Evolutionary conservation across 352 stramenopile genomes (phyloP), one percentile per base, ranked within the genome.

Genomic region (Phytophthora kernoviae): DNA sequence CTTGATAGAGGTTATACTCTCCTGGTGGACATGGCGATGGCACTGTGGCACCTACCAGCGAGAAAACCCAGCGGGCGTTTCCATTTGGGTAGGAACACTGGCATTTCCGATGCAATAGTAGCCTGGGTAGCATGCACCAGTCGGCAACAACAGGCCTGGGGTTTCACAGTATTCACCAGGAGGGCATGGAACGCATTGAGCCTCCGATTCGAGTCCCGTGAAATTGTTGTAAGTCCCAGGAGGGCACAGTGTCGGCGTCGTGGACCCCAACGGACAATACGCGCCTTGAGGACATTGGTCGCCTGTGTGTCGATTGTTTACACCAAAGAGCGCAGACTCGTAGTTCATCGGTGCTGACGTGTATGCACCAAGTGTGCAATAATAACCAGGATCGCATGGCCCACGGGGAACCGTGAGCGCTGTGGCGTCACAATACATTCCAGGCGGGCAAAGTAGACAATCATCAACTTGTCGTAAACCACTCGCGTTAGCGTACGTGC

Each of bases 351-450:
- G 94, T 12, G 91, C 88, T 1, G 88, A 97, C 0, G 90, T 97
- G 47, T 96, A 97, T 4, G 88, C 91, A 1, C 92, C 91, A 1
- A 81, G 43, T 2, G 82, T 84, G 52, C 94, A 98, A 62, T 97
- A 98, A 58, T 97, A 97, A 0, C 94, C 94, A 14, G 86, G 76
- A 20, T 93, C 84, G 48, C 94, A 98, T 2, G 77, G 83, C 12
- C 84, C 82, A 9, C 79, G 70, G 2, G 88, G 87, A 11, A 75
- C 62, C 1, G 87, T 93, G 27, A 97, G 78, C 0, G 62, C 86
- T 17, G 77, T 93, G 4, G 85, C 75, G 42, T 98, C 92, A 63
- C 94, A 98, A 53, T 96, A 98, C 73, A 88, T 88, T 1, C 94
- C 94, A n/a, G 90, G 84, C 14, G 86, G 70, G 57, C 94, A 98